These are phyloP conservation scores for Crassisporium funariophilum DNA, from an alignment of 768 basidiomycete genomes.

Conservation along the genomic window DNA sequence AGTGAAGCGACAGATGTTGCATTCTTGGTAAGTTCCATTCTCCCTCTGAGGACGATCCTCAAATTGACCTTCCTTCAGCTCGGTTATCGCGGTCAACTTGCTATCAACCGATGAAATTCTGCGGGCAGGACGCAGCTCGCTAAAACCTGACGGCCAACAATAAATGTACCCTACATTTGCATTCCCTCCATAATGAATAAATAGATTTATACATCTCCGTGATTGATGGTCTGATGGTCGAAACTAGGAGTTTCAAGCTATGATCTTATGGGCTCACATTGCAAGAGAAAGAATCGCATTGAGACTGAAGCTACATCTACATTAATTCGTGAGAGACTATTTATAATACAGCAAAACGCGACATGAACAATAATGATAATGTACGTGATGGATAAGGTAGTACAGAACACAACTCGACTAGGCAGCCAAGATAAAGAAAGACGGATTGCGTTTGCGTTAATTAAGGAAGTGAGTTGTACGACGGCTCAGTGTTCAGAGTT, in stretches of 20 bases:
- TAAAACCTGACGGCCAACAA: constrained; percentile 75
- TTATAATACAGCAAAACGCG: constrained; percentile 10
- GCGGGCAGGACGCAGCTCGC: constrained; percentile 82
- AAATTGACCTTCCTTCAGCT: constrained; percentile 46
- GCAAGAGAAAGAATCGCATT: too few species aligned
- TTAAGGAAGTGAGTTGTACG: constrained; percentile 7
- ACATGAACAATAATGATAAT: constrained; percentile 13
- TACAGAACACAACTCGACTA: neutral
- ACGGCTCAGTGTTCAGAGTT: constrained; percentile 6
- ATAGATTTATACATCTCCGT: constrained; percentile 8
- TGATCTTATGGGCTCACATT: constrained; percentile 5
- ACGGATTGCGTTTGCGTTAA: neutral
- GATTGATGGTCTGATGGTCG: neutral
- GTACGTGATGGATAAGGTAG: constrained; percentile 6
- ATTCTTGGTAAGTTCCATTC: constrained; percentile 74
- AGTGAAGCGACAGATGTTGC: constrained; percentile 98
- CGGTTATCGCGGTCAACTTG: constrained; percentile 93
- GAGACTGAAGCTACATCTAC: constrained; percentile 6
- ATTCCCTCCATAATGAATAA: too few species aligned
- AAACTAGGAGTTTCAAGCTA: neutral
- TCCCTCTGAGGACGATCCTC: constrained; percentile 12
- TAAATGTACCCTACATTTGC: too few species aligned
- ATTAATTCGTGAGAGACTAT: constrained; percentile 7
- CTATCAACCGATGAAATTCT: constrained; percentile 96
- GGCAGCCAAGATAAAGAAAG: constrained; percentile 6